Conservation (phyloP, 2,329 filamentous ascomycete genomes). For the Fusarium torreyae region DNA sequence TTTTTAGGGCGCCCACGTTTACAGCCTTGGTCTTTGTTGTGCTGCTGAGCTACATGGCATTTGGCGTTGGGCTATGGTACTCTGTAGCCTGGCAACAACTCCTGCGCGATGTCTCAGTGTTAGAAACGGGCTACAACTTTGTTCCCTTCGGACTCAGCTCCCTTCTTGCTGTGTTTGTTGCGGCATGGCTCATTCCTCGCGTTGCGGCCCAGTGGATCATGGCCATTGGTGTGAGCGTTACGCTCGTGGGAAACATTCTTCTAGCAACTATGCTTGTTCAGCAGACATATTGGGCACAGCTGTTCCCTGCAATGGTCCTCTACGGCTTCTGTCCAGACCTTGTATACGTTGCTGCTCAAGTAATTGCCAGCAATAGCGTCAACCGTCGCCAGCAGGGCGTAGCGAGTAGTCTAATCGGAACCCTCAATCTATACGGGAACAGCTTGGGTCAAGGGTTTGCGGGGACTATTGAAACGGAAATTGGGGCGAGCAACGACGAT, state of each 20-base stretch:
- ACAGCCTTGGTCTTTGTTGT: conserved; percentile 60
- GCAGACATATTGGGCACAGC: conserved; percentile 59
- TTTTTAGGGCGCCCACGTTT: conserved; percentile 63
- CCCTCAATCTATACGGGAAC: conserved; percentile 53
- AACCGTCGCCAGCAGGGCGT: conserved; percentile 64
- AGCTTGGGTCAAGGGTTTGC: conserved; percentile 54
- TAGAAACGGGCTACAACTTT: conserved; percentile 7
- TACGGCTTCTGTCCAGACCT: conserved; percentile 62
- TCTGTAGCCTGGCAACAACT: conserved; percentile 61
- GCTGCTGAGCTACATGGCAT: conserved; percentile 63
- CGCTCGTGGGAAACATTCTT: conserved; percentile 20
- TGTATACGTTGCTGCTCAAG: conserved; percentile 65
- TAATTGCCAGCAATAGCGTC: conserved; percentile 68
- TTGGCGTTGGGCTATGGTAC: conserved; percentile 66
- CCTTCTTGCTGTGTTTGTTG: conserved; percentile 16
- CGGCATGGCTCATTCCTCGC: conserved; percentile 62
- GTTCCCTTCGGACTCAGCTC: conserved; percentile 18
- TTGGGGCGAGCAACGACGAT: conserved; percentile 1
- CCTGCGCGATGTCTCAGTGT: conserved; percentile 58
- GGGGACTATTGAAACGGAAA: conserved; percentile 54
- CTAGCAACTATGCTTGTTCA: conserved; percentile 61
- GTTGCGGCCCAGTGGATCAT: conserved; percentile 65
- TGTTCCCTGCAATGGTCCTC: conserved; percentile 58
- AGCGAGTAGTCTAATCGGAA: conserved; percentile 64
- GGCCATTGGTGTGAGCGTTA: conserved; percentile 56